phyloP scores from a whole-genome alignment of 768 basidiomycete species.

The Sistotremastrum niveocremeum region DNA sequence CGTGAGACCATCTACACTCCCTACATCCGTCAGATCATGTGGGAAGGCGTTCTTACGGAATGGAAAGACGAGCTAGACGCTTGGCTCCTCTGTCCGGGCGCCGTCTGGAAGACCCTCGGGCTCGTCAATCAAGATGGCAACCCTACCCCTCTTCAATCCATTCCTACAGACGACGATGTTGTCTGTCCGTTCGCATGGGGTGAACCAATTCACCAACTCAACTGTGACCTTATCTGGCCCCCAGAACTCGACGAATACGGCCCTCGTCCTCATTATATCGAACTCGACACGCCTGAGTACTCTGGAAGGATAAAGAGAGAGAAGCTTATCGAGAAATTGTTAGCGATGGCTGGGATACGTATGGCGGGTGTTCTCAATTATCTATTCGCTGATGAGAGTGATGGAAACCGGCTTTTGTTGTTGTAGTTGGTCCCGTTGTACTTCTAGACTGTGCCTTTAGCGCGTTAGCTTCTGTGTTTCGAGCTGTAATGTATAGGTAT shows the following conservation, averaged over 20 bases:
- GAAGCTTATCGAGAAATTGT: slow-evolving; percentile 66
- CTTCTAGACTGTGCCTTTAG: too few species aligned
- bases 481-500: too few species aligned
- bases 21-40: slow-evolving; percentile 74
- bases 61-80: slow-evolving; percentile 44
- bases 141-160: slow-evolving; percentile 1
- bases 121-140: background rate
- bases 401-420: too few species aligned
- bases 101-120: slow-evolving; percentile 9
- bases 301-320: slow-evolving; percentile 49
- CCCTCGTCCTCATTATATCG: slow-evolving; percentile 28
- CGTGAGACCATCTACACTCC: slow-evolving; percentile 78
- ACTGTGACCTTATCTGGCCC: slow-evolving; percentile 79
- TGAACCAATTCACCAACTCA: slow-evolving; percentile 54
- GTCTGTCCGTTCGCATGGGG: slow-evolving; percentile 78
- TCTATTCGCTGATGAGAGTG: slow-evolving; percentile 34
- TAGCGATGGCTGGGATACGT: slow-evolving; percentile 73
- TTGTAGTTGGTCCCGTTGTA: too few species aligned
- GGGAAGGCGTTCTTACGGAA: slow-evolving; percentile 65
- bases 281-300: slow-evolving; percentile 77
- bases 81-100: slow-evolving; percentile 59
- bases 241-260: slow-evolving; percentile 37
- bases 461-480: too few species aligned
- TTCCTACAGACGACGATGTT: slow-evolving; percentile 33
- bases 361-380: slow-evolving; percentile 76